Evolutionary conservation across 225 moss, liverwort and hornwort genomes (phyloP), one percentile per base, ranked within the genome.

Genomic region (Pleurozium schreberi): DNA sequence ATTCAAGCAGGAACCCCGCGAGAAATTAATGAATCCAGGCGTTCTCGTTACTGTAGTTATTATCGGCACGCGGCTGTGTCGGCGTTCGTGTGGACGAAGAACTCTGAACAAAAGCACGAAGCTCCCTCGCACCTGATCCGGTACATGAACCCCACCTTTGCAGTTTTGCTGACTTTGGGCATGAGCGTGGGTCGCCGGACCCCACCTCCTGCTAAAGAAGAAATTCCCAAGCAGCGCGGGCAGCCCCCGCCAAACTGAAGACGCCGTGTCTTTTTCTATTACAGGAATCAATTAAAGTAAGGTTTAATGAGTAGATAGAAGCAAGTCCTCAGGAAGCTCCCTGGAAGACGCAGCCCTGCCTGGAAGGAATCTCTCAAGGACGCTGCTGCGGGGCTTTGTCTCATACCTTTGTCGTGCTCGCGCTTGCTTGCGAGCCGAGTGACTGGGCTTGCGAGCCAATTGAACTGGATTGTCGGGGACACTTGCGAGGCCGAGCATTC

Each of bases 11-110:
- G 67, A 57, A 66, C 55, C 43, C 13, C 18, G 7, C 18, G 79
- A 67, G 66, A 79, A 66, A 50, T 65, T 83, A 57, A 55, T 28
- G 49, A 34, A 42, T 67, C 20, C 31, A 27, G 86, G 64, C 52
- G 62, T 40, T 77, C 53, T 76, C 64, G 64, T 75, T 86, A n/a
- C n/a, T n/a, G n/a, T n/a, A 16, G 50, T 52, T 50, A 40, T 31
- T 16, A 15, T 20, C 76, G 22, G 78, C 87, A 92, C 90, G 78
- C 90, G 92, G 82, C 77, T 77, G 77, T 92, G 92, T 92, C 90
- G 90, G 90, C 86, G 85, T 63, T 63, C 80, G 76, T 62, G 77
- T 85, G 86, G 75, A 64, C 89, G 36, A 25, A 20, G 61, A 50
- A 23, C 49, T 36, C 80, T 5, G 43, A 21, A 57, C 40, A 33